phyloP scores from a whole-genome alignment of 1,284 basidiomycete species.

The Mycena citricolor region DNA sequence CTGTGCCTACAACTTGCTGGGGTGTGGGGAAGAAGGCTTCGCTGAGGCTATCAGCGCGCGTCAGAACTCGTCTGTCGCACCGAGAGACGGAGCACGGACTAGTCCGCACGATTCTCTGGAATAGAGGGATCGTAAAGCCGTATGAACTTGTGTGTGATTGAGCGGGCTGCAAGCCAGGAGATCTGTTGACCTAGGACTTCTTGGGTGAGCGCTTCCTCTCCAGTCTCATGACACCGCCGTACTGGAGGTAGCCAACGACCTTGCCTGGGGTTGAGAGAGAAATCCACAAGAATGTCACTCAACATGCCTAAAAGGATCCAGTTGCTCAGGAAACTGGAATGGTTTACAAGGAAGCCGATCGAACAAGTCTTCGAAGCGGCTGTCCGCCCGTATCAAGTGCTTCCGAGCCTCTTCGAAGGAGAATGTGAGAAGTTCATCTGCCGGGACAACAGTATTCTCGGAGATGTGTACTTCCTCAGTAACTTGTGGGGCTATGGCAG shows the following conservation, averaged over 20 bases:
- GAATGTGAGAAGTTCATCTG: constrained; percentile 63
- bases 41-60: constrained; percentile 7
- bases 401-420: constrained; percentile 70
- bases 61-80: constrained; percentile 3
- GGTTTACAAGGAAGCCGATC: constrained; percentile 65
- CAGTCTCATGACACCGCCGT: constrained; percentile 23
- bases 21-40: constrained; percentile 68
- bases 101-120: constrained; percentile 61
- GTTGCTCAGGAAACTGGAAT: constrained; percentile 67
- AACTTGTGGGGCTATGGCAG: no score
- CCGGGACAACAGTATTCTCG: no score
- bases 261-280: no score
- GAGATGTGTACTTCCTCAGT: no score
- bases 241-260: constrained; percentile 68
- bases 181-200: constrained; percentile 79
- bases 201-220: constrained; percentile 2
- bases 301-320: constrained; percentile 74
- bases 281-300: no score
- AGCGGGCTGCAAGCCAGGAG: constrained; percentile 85
- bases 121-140: constrained; percentile 71
- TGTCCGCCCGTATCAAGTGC: constrained; percentile 69
- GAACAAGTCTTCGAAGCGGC: constrained; percentile 74
- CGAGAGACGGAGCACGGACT: constrained; percentile 30
- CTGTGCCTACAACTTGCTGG: constrained; percentile 60
- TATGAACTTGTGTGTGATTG: constrained; percentile 83